Evolutionary conservation across 345 rosid species (phyloP), one percentile per base, ranked within the genome.

Genomic region (Aurinia saxatilis): DNA sequence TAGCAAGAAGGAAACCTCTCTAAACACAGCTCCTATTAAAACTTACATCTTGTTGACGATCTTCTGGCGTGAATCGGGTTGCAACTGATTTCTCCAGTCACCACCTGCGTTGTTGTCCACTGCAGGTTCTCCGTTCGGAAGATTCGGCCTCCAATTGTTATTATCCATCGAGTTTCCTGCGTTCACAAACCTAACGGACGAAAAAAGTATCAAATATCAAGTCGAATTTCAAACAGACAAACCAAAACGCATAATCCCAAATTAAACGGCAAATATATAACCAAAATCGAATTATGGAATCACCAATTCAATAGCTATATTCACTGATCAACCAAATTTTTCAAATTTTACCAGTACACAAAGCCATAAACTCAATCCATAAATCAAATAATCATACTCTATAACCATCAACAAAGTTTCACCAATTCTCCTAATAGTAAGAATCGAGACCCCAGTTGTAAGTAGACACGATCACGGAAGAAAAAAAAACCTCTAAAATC

Each of bases 71-170:
- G 79, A 61, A 0, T 73, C 84, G 5, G 63, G 44, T 27, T 23
- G 72, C 75, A 85, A 37, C 23, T 67, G 81, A 44, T 62, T 29
- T 81, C 80, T 82, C 91, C 91, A 79, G 49, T 80, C 78, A 2
- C 2, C 25, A 21, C 70, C n/a, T n/a, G n/a, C n/a, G n/a, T n/a
- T 30, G 2, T 83, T 25, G 4, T 82, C 82, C 51, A 76, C 52
- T 10, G 61, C 45, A 23, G 80, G 57, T 64, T 79, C 83, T 8
- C 51, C 74, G 0, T 38, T 79, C 0, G 51, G 66, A 34, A 60
- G 59, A 66, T 58, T 44, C 25, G 77, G 67, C 46, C 72, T 66
- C 77, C 74, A 74, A 63, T 71, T 61, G 25, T 50, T 56, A 39
- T 8, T 35, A 12, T 68, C 80, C 78, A 73, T 60, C 3, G 27